A percentile compares a stretch with the other conserved stretches of the same genome.
These are phyloP conservation scores for Starmerella davenportii DNA, from an alignment of 805 yeast genomes.

Conservation along the genomic window DNA sequence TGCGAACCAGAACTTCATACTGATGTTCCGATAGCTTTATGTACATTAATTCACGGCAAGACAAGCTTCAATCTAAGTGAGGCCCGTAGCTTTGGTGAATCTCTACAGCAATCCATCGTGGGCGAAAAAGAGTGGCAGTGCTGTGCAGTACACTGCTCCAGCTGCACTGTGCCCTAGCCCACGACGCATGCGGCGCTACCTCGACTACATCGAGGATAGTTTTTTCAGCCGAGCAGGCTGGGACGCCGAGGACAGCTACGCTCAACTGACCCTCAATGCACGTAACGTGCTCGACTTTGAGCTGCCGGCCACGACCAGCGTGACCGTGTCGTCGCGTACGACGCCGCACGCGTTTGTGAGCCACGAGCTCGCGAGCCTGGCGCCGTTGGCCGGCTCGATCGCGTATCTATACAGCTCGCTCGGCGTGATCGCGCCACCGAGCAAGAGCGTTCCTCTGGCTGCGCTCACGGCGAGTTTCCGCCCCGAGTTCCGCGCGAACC, in stretches of 20 bases:
- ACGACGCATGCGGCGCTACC: constrained; percentile 50
- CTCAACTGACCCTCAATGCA: constrained; percentile 33
- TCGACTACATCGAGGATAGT: constrained; percentile 68
- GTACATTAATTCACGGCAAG: no score
- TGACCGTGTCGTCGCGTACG: constrained; percentile 54
- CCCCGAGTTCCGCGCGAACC: constrained; percentile 1
- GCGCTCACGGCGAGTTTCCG: constrained; percentile 16
- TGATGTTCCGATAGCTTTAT: no score
- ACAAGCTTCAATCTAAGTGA: no score
- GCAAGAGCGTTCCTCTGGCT: constrained; percentile 10
- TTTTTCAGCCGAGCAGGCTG: constrained; percentile 56
- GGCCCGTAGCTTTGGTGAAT: no score
- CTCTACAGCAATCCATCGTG: no score
- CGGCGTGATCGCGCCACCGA: constrained; percentile 32
- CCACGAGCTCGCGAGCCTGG: constrained; percentile 46
- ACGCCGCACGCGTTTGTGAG: constrained; percentile 55
- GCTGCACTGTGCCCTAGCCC: no score
- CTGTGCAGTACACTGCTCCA: no score
- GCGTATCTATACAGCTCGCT: constrained; percentile 61
- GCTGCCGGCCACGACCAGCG: constrained; percentile 46
- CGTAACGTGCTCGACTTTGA: constrained; percentile 46
- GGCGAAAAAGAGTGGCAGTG: no score
- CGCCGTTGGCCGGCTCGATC: constrained; percentile 58
- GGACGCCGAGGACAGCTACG: constrained; percentile 63
- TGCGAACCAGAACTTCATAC: no score